Base-by-base conservation (phyloP, 75 land plant genomes). In the Picea glauca region DNA sequence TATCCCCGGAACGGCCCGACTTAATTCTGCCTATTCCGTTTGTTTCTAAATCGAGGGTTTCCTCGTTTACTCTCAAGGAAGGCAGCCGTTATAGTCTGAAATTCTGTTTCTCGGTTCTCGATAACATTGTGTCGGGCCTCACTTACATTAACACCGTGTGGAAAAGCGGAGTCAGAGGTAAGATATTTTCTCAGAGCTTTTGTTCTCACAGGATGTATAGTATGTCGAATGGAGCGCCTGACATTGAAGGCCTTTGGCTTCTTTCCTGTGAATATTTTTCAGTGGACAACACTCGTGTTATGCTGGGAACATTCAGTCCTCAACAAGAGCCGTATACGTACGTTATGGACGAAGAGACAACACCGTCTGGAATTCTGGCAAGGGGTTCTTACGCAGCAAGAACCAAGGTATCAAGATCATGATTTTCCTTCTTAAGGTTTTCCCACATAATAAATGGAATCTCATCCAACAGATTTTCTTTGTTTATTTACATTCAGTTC, bases 51-150 rank as follows among this genome's bases (percentile, higher is more conserved):
- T 76, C 85, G 11, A 84, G 85, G 59, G 95, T 87, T 60, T 79
- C 61, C 67, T 86, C 90, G 59, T 96, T 96, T 77, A 85, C 89
- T 1, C 83, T 96, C 60, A 96, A 94, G 78, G 99, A 94, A 82
- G 93, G 98, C 7, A 90, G 90, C 82, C 78, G 75, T 12, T 94
- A 94, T 81, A 77, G 78, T 38, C 82, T 94, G 76, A 94, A 87
- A 68, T 90, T 94, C 84, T 79, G 81, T 11, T 92, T 96, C 82
- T 62, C 83, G 2, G 99, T 96, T 30, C 87, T 80, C 76, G 87
- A 88, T 76, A 94, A 96, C 84, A 90, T 96, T 76, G 99, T 96
- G 18, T 90, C 93, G 0, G 99, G 99, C 18, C 88, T 96, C 79
- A 84, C 75, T 60, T 94, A 91, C 86, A 82, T 82, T 5, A 93